A percentile compares a stretch with the other conserved stretches of the same genome.
These are phyloP conservation scores for Colletotrichum theobromicola DNA, from an alignment of 2,329 filamentous ascomycete genomes.

Conservation along the genomic window DNA sequence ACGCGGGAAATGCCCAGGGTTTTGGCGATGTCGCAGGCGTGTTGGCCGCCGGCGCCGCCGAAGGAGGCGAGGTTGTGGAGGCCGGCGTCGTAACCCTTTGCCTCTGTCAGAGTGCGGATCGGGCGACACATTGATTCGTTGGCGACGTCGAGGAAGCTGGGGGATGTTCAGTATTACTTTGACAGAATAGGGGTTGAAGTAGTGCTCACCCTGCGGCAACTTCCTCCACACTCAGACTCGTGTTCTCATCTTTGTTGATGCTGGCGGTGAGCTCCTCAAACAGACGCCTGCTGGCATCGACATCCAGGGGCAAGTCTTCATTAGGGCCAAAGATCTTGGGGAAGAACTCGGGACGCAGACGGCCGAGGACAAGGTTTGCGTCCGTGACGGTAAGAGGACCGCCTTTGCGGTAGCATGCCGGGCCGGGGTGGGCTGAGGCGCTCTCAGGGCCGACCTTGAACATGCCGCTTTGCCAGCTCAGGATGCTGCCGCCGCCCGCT, in stretches of 20 bases:
- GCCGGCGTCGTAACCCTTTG: slow-evolving; percentile 37
- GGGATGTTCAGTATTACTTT: neutral
- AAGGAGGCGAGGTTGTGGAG: slow-evolving; percentile 41
- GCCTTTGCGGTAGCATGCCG: slow-evolving; percentile 74
- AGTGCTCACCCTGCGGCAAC: slow-evolving; percentile 54
- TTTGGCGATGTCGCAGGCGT: slow-evolving; percentile 41
- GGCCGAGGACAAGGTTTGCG: slow-evolving; percentile 72
- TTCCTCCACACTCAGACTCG: slow-evolving; percentile 27
- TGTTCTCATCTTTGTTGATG: slow-evolving; percentile 43
- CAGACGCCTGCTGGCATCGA: slow-evolving; percentile 41
- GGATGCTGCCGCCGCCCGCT: slow-evolving; percentile 74
- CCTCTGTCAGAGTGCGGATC: slow-evolving; percentile 39
- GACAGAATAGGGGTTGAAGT: accelerated
- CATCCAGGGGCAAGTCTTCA: slow-evolving; percentile 61
- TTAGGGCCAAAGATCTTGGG: slow-evolving; percentile 75
- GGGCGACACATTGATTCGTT: slow-evolving; percentile 40
- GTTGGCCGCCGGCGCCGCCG: slow-evolving; percentile 42
- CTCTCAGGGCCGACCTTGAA: slow-evolving; percentile 78
- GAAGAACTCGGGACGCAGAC: slow-evolving; percentile 67
- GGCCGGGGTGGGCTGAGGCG: slow-evolving; percentile 72
- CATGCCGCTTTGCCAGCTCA: slow-evolving; percentile 75
- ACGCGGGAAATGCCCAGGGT: slow-evolving; percentile 39
- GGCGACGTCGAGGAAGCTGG: slow-evolving; percentile 37
- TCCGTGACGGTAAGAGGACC: slow-evolving; percentile 76
- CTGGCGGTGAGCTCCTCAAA: slow-evolving; percentile 46